Evolutionary conservation across 768 basidiomycete genomes (phyloP).

Genomic region (Lactarius akahatsu): DNA sequence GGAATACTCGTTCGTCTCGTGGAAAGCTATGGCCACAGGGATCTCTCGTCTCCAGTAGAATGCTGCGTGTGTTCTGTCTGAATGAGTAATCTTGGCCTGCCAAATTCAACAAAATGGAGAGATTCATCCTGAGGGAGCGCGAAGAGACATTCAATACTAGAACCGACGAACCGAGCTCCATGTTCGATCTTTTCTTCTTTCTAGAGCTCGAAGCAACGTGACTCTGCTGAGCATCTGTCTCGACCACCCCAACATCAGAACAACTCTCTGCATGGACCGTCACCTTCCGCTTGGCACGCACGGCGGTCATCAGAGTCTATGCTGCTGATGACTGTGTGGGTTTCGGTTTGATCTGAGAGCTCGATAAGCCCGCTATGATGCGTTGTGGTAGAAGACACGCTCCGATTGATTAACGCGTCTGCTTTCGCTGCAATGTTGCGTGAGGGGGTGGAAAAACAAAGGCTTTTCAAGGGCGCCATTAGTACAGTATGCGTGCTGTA

Average conservation of each 20-base stretch:
- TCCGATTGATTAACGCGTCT: not conserved
- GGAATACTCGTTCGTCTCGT: not conserved
- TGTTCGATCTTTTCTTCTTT: conserved; percentile 18
- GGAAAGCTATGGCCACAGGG: no score
- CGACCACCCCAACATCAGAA: conserved; percentile 30
- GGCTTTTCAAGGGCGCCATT: no score
- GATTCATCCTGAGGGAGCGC: not conserved
- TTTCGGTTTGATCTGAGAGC: conserved; percentile 14
- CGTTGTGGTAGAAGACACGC: conserved; percentile 12
- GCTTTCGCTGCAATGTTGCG: conserved; percentile 20
- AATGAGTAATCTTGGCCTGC: conserved; percentile 18
- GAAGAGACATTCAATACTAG: not conserved
- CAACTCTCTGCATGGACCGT: conserved; percentile 5
- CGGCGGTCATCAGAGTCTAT: conserved; percentile 34
- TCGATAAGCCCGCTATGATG: conserved; percentile 1
- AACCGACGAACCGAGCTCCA: not conserved
- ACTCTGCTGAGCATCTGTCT: not conserved
- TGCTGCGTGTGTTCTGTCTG: not conserved
- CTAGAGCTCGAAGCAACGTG: not conserved
- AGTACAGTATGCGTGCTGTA: no score
- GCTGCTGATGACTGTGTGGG: conserved; percentile 14
- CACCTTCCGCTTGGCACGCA: conserved; percentile 19
- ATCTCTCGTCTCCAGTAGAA: not conserved
- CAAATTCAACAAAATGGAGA: conserved; percentile 20
- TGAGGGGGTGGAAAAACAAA: conserved; percentile 19